Evolutionary conservation across 805 yeast species (phyloP), one percentile per base, ranked within the genome.

Genomic region (Candida berthetii): DNA sequence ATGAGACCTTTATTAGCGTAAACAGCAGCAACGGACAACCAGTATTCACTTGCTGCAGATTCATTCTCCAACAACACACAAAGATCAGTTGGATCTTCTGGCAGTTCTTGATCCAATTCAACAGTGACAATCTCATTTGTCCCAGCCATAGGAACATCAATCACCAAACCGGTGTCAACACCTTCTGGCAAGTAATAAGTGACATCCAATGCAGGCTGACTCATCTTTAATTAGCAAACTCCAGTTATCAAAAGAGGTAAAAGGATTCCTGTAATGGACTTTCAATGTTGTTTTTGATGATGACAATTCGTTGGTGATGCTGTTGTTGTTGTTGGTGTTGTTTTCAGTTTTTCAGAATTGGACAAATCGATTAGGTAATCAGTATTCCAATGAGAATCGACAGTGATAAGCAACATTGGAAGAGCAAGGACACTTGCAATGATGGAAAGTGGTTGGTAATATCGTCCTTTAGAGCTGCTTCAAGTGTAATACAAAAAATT

Each of bases 71-170:
- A 68, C 47, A 91, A 74, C 22, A 78, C 75, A 48, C 85, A 79
- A 47, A 93, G 71, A 55, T 93, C 98, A 36, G 78, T 72, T 4
- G 96, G 86, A 59, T 91, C 96, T 18, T 86, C 96, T 4, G 96
- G 95, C 42, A 89, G 69, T 55, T 91, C 98, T 29, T 80, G 79
- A 40, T 75, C 75, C 45, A 85, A 72, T 54, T 89, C 91, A 50
- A 93, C 77, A 40, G 87, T 83, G 48, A 91, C 96, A 46, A 87
- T 85, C 64, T 89, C 96, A 53, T 83, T 85, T 43, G 82, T 80
- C 42, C 75, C 83, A 47, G 72, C 72, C 57, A 88, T 67, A 35
- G 96, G 96, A 54, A 91, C 83, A 60, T 68, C 72, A 34, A 67
- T 40, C 8, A 47, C 35, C 22, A 45, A 40, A 7, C 38, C 27